Evolutionary conservation across 441 rosid species (phyloP), one percentile per base, ranked within the genome.

Genomic region (Populus hybrid): DNA sequence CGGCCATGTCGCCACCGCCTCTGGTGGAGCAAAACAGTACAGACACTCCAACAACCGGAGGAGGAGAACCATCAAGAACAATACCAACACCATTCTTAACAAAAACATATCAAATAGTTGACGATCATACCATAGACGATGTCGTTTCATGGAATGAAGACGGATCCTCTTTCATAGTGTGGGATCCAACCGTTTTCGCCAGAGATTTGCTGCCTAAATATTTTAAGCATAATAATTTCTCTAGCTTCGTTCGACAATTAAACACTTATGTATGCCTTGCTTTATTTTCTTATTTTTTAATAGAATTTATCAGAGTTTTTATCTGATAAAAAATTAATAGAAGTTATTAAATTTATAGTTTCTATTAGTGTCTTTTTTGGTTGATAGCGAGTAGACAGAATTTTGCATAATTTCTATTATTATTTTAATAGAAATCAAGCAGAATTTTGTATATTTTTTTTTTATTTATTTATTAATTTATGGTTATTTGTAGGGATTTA

Each of bases 161-260:
- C 80, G 98, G 98, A 79, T 85, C 95, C 9, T 85, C 88, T 9
- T 95, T 95, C 78, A 84, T 93, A 76, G 99, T 95, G 6, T 89
- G 98, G 97, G 79, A 91, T 16, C 98, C 99, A 35, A 93, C 93
- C 7, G 98, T 90, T 61, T 94, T 92, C 84, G 94, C 97, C 0
- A 85, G 97, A 75, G 97, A 94, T 86, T 87, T 95, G 85, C 94
- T 95, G 30, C 99, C 99, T 0, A 89, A 90, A 35, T 89, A 92
- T 79, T 95, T 95, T 84, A 95, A 95, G 82, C 99, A 95, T 67
- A 95, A 95, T 32, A 95, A 95, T 66, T 95, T 95, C 88, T 95
- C 98, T 0, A 94, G 98, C 87, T 30, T 30, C 32, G 32, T 30
- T 30, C 32, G 32, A 3, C 32, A 30, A 30, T 30, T 30, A 30